Evolutionary conservation across 495 filamentous ascomycete genomes (phyloP), one percentile per base, ranked within the genome.

Genomic region (Trichoderma virens): DNA sequence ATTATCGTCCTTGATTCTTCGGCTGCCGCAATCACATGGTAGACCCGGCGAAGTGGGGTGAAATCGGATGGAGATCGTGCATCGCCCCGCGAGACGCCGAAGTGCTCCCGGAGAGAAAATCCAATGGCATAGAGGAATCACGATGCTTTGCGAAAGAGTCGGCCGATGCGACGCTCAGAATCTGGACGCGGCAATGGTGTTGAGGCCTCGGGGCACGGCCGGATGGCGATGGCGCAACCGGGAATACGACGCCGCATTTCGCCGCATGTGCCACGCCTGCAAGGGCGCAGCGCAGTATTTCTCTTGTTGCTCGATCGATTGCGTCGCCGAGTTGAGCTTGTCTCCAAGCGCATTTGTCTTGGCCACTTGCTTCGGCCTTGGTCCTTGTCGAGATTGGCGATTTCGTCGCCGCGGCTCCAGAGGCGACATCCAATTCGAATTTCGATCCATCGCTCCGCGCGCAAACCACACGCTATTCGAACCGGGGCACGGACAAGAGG

Each of bases 401-500:
- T 56, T 13, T 11, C 20, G 51, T 30, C 20, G 51, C 16, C 23
- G 51, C 25, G 4, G 51, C 25, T 5, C 16, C 14, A 56, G 51
- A 8, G 27, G 23, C 16, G 11, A 8, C 25, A 8, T 56, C 27
- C 51, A 56, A 56, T 56, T 56, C 51, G 51, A 56, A 56, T 28
- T 30, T 56, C 8, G 51, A 30, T 56, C 51, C 51, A 8, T 56
- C 25, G 23, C 5, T 30, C 25, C 51, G 51, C 51, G 51, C 51
- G 51, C 51, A 30, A 56, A 56, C 25, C 51, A 28, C 51, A 27
- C 51, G 28, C 23, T 56, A 56, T 56, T 30, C 51, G 51, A 30
- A 8, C 25, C 25, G 14, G 51, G 51, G 38, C 38, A 28, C n/a
- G 38, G 61, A 47, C 61, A 63, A 31, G 45, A 62, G 61, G 62